Base-by-base conservation (phyloP, 2,329 filamentous ascomycete genomes). In the Aspergillus vadensis region DNA sequence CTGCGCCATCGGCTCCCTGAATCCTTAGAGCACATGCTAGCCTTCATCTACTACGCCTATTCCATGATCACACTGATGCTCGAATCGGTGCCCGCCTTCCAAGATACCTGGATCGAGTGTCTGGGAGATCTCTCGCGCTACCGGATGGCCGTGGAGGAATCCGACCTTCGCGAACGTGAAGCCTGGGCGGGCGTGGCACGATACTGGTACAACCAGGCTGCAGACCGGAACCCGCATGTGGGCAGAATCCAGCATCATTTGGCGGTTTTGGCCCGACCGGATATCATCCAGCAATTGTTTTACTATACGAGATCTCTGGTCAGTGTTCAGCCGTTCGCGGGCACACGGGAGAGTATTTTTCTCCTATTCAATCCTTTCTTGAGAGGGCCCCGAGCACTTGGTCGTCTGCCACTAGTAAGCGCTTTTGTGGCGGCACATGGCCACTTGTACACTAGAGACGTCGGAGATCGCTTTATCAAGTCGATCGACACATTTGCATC, bases 91-190 rank as follows among this genome's bases (percentile, higher is more conserved):
- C 88, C 90, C 0, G 82, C 85, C 0, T 97, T 96, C 65, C 85
- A 90, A 55, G 90, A 95, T 59, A 97, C 91, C 0, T 98, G 94
- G 94, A 91, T 96, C 8, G 94, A 97, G 66, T 97, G 93, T 56
- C 79, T 98, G 0, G 94, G 94, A 0, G 93, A 98, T 70, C 77
- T 98, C 0, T 90, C 89, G 0, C 82, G 93, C 19, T 97, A 96
- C 68, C 82, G 89, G 0, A 97, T 97, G 92, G 92, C 92, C 0
- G 92, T 97, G 48, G 93, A 97, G 72, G 90, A 96, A 43, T 86
- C 90, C 25, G 89, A 95, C 63, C 82, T 90, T 19, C 77, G 84
- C 2, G 90, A 94, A 58, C 81, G 90, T 0, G 91, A 96, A 52
- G 85, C 87, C 0, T 98, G 94, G 94, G 91, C 90, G 0, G 83